Conservation (phyloP, 2,329 filamentous ascomycete species). For the Cytospora piceicola region DNA sequence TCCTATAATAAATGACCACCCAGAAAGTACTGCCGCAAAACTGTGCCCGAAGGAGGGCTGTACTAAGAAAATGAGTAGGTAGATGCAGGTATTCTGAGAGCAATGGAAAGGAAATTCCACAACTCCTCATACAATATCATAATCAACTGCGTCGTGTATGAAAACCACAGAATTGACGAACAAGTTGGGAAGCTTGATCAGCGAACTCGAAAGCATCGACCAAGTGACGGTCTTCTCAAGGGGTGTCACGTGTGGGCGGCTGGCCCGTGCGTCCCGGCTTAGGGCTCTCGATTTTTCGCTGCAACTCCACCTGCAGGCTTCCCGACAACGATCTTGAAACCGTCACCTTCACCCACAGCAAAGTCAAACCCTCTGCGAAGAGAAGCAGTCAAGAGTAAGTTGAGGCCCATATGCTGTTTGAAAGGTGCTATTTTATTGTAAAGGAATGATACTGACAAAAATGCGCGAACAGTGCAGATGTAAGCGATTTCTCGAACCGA, state of each 20-base stretch:
- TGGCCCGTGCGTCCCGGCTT: constrained; percentile 1
- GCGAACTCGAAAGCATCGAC: background rate
- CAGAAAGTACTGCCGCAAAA: background rate
- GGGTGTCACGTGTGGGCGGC: constrained; percentile 12
- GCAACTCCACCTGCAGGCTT: constrained; percentile 36
- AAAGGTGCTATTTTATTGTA: constrained; percentile 10
- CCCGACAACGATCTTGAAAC: constrained; percentile 41
- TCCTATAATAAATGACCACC: background rate
- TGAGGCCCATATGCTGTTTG: constrained; percentile 15
- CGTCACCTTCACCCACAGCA: constrained; percentile 35
- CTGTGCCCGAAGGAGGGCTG: background rate
- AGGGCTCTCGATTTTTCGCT: constrained; percentile 14
- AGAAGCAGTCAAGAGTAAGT: constrained; percentile 65
- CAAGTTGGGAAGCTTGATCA: background rate
- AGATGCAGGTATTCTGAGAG: no score
- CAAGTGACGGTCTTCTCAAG: background rate
- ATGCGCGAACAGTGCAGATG: constrained; percentile 76
- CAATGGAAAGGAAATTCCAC: no score
- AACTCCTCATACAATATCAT: background rate
- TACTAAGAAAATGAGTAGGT: background rate
- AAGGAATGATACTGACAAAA: constrained; percentile 33
- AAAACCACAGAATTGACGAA: background rate
- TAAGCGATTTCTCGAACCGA: constrained; percentile 55
- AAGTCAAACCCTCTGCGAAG: constrained; percentile 43
- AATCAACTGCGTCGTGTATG: background rate